Conservation (phyloP, 2,329 filamentous ascomycete species). For the Aaosphaeria pasadenensis region DNA sequence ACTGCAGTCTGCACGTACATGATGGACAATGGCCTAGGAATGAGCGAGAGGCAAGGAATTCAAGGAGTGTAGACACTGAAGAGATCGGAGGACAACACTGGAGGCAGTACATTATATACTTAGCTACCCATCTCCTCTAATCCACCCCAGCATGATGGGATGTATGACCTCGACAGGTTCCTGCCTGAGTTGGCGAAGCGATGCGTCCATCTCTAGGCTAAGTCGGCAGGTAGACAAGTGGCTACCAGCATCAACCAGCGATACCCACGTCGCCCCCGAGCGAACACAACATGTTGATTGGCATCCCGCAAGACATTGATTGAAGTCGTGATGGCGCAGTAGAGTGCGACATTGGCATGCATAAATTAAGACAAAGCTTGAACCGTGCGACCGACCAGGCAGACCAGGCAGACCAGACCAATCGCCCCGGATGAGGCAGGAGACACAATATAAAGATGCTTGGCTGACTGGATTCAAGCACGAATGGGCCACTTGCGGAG, state of each 20-base stretch:
- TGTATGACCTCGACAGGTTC: too few relatives aligned
- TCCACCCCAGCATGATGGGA: too few relatives aligned
- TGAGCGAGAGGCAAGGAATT: too few relatives aligned
- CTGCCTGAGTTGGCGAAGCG: too few relatives aligned
- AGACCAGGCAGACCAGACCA: too few relatives aligned
- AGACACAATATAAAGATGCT: conserved; percentile 22
- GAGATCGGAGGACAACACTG: too few relatives aligned
- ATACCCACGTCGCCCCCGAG: conserved; percentile 4
- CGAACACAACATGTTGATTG: conserved; percentile 18
- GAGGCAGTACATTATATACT: too few relatives aligned
- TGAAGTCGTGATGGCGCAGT: conserved; percentile 13
- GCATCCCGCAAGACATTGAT: conserved; percentile 17
- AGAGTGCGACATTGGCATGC: conserved; percentile 24
- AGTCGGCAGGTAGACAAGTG: conserved; percentile 24
- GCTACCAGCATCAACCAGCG: conserved; percentile 24
- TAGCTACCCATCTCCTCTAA: too few relatives aligned
- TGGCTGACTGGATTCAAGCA: conserved; percentile 20
- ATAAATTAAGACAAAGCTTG: conserved; percentile 30
- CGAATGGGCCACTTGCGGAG: conserved; percentile 2
- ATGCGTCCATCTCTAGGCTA: conserved; percentile 8
- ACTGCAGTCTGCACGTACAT: conserved; percentile 29
- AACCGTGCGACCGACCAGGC: conserved; percentile 10
- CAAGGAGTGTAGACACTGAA: too few relatives aligned
- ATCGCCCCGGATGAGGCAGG: conserved; percentile 25
- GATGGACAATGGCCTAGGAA: conserved; percentile 4